Evolutionary conservation across 2,329 filamentous ascomycete genomes (phyloP).

Genomic region (Hypomyces rosellus): DNA sequence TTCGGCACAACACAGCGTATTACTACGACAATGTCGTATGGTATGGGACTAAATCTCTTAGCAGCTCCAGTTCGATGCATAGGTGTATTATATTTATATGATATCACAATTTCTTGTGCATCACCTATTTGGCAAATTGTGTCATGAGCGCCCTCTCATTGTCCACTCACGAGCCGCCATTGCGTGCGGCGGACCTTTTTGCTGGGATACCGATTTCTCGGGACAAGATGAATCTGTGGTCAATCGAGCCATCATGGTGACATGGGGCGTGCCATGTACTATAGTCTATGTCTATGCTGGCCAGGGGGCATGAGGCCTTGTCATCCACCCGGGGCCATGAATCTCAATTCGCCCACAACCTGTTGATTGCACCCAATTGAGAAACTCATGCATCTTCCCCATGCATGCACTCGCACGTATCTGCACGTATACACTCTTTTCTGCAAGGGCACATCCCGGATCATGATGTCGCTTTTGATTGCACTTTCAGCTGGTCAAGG

Average conservation of each 20-base stretch:
- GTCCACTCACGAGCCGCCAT: background rate
- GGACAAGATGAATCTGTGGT: slow-evolving; percentile 7
- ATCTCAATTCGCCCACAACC: too few species aligned
- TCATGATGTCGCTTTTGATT: background rate
- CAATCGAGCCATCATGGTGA: background rate
- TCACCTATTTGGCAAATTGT: too few species aligned
- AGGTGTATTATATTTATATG: too few species aligned
- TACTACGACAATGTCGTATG: background rate
- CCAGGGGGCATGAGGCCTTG: slow-evolving; percentile 7
- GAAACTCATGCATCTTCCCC: too few species aligned
- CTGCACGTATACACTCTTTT: background rate
- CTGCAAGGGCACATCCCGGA: slow-evolving; percentile 1
- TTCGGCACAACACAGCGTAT: background rate
- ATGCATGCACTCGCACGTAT: background rate
- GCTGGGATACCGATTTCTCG: slow-evolving; percentile 7
- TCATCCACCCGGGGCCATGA: background rate
- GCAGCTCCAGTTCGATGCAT: too few species aligned
- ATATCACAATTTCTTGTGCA: too few species aligned
- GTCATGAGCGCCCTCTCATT: too few species aligned
- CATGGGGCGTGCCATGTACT: background rate
- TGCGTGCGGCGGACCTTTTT: background rate
- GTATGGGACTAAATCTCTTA: too few species aligned
- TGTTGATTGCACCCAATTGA: background rate
- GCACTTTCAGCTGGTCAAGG: background rate
- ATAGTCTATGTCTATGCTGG: slow-evolving; percentile 3